Conservation (phyloP, 306 rosid genomes). For the Ormosia emarginata region DNA sequence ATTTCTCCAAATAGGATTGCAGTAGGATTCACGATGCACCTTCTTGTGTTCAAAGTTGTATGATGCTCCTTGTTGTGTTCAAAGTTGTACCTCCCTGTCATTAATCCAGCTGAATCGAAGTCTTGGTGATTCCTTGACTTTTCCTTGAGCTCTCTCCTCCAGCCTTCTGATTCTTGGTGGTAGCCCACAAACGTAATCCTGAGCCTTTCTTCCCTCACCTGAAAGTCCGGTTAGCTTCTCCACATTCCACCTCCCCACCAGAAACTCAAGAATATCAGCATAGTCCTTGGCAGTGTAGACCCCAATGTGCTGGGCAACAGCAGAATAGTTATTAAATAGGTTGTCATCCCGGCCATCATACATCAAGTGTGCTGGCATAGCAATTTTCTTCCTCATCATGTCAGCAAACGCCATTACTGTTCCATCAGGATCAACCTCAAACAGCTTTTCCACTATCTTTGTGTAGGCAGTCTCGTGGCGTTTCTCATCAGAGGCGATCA, state of each 20-base stretch:
- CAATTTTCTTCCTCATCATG: slow-evolving; percentile 91
- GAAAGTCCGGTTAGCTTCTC: slow-evolving; percentile 66
- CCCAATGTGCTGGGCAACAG: slow-evolving; percentile 81
- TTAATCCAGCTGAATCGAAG: slow-evolving; percentile 71
- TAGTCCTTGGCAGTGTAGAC: slow-evolving; percentile 90
- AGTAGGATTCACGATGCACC: slow-evolving; percentile 6
- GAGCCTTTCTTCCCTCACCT: slow-evolving; percentile 73
- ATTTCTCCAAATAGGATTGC: not conserved
- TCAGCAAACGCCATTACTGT: slow-evolving; percentile 75
- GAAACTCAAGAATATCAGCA: slow-evolving; percentile 83
- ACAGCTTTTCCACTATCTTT: slow-evolving; percentile 79
- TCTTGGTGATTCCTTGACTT: slow-evolving; percentile 49
- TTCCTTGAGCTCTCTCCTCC: slow-evolving; percentile 77
- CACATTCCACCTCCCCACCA: slow-evolving; percentile 89
- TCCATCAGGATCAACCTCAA: slow-evolving; percentile 83
- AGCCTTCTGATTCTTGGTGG: slow-evolving; percentile 82
- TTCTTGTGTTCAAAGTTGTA: slow-evolving; percentile 45
- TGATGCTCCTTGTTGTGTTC: slow-evolving; percentile 17
- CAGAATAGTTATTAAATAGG: slow-evolving; percentile 71
- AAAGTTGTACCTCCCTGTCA: slow-evolving; percentile 71
- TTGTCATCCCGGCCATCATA: slow-evolving; percentile 75
- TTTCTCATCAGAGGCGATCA: slow-evolving; percentile 87
- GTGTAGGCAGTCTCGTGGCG: slow-evolving; percentile 95
- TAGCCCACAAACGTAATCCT: slow-evolving; percentile 73
- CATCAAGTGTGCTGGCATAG: slow-evolving; percentile 95